Base-by-base conservation (phyloP, 352 stramenopile species). In the Phytopythium litorale region DNA sequence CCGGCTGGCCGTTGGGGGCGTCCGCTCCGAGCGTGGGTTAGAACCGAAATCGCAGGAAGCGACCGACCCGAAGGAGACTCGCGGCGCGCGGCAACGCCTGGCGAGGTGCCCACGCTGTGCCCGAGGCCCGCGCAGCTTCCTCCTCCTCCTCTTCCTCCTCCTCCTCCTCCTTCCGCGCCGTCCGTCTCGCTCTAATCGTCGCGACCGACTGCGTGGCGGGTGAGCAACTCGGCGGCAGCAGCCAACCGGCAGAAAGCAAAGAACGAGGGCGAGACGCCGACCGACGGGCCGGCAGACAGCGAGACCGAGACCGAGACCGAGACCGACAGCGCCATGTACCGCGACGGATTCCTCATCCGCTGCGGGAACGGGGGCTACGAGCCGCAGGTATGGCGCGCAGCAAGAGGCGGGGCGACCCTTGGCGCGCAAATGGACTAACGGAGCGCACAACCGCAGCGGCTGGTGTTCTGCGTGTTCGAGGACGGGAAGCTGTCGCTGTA, bases 391-490 rank as follows among this genome's bases (percentile, higher is more conserved):
- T 23, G 68, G 12, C 35, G 35, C 7, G 35, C 12, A 40, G 35
- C 35, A 15, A 15, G 9, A 4, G 35, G 35, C 35, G 35, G 35
- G 35, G 35, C 15, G 42, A 25, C 7, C 42, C 12, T 25, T 43
- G 32, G 5, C 43, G 19, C 5, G 18, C 35, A 40, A 4, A 37
- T 59, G n/a, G 52, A 43, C 54, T 63, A 18, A 37, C 58, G 21
- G 7, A 21, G 19, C 21, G 57, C 40, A 11, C 40, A 7, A 30
- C 1, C 38, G 13, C 49, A 91, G 82, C 71, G 78, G 63, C 40
- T 91, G 51, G 57, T 88, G 30, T 93, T 89, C 56, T 91, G 81
- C 52, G 84, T 93, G 30, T 93, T 93, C 64, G 80, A 82, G 37
- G 77, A 93, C 42, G 84, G 84, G 16, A 82, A 81, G 46, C 67